Percentiles rank a stretch among this genome's conserved stretches.
These are phyloP conservation scores for Leccinum subrobustum DNA, from an alignment of 1,284 basidiomycete genomes.

Conservation along the genomic window DNA sequence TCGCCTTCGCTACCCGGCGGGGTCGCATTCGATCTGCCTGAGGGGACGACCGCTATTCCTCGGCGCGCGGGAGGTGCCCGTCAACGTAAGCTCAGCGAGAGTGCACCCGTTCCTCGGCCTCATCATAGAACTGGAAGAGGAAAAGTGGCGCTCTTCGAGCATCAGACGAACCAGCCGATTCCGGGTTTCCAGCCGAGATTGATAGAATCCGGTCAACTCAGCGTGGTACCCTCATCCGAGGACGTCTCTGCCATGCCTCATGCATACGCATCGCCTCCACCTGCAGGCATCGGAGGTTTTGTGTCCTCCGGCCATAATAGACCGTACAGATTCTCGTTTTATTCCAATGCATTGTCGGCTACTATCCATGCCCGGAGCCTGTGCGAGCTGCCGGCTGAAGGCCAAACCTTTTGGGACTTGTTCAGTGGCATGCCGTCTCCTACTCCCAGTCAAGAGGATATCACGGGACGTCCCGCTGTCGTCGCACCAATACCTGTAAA, in stretches of 20 bases:
- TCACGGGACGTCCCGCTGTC: neutral
- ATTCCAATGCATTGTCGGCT: slow-evolving; percentile 89
- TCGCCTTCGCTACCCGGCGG: slow-evolving; percentile 8
- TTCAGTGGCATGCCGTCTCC: slow-evolving; percentile 58
- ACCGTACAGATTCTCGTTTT: slow-evolving; percentile 98
- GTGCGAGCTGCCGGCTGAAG: slow-evolving; percentile 91
- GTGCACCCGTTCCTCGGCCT: slow-evolving; percentile 61
- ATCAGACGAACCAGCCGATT: slow-evolving; percentile 47
- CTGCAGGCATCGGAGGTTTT: slow-evolving; percentile 33
- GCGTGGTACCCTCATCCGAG: slow-evolving; percentile 31
- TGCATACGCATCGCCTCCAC: slow-evolving; percentile 14
- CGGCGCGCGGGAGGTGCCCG: slow-evolving; percentile 44
- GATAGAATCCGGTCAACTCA: slow-evolving; percentile 33
- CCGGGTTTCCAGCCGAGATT: slow-evolving; percentile 44
- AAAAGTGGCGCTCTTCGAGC: slow-evolving; percentile 93
- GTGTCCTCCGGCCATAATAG: slow-evolving; percentile 71
- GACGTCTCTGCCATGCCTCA: slow-evolving; percentile 23
- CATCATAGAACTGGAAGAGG: slow-evolving; percentile 70
- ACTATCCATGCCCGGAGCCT: slow-evolving; percentile 95
- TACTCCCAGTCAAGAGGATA: slow-evolving; percentile 7
- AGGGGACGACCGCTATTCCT: slow-evolving; percentile 20
- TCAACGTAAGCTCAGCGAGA: slow-evolving; percentile 83
- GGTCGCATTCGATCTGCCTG: slow-evolving; percentile 25
- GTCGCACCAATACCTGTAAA: slow-evolving; percentile 13
- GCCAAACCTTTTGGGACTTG: slow-evolving; percentile 91